Percentiles rank a stretch among this genome's conserved stretches.
Evolutionary conservation across 2,329 filamentous ascomycete species (phyloP).

Genomic region (Penicillium rolfsii): DNA sequence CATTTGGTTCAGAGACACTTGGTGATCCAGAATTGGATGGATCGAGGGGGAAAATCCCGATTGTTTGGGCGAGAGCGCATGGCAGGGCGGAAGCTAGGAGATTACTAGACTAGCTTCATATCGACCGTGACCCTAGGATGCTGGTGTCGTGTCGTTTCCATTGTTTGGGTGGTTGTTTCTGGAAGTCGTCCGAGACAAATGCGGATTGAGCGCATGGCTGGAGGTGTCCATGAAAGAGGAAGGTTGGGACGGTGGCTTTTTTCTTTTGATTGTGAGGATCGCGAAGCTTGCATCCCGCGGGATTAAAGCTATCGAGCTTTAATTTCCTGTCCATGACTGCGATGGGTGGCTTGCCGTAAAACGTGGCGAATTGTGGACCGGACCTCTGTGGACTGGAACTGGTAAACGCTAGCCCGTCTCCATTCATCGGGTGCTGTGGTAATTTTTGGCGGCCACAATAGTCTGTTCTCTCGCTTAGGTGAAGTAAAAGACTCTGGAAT

Average conservation of each 20-base stretch:
- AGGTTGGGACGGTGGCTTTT: background rate
- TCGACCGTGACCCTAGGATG: background rate
- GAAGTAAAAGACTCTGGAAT: no score
- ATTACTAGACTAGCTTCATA: background rate
- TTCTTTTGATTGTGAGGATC: background rate
- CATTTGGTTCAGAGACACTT: background rate
- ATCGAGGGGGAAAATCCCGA: background rate
- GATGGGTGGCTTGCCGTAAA: background rate
- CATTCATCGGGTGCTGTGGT: background rate
- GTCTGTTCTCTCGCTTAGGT: no score
- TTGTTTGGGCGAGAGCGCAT: background rate
- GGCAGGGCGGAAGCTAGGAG: conserved; percentile 2
- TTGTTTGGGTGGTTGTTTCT: conserved; percentile 6
- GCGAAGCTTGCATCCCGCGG: background rate
- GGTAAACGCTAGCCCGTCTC: background rate
- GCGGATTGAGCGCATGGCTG: background rate
- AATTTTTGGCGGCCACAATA: background rate
- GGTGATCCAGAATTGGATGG: background rate
- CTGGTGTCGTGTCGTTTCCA: background rate
- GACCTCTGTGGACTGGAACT: background rate
- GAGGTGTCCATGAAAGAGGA: background rate
- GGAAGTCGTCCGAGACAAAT: conserved; percentile 3
- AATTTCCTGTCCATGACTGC: background rate
- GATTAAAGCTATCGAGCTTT: background rate
- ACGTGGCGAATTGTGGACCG: conserved; percentile 1